phyloP scores from a whole-genome alignment of 2,329 filamentous ascomycete genomes.

The Penicillium sp. region DNA sequence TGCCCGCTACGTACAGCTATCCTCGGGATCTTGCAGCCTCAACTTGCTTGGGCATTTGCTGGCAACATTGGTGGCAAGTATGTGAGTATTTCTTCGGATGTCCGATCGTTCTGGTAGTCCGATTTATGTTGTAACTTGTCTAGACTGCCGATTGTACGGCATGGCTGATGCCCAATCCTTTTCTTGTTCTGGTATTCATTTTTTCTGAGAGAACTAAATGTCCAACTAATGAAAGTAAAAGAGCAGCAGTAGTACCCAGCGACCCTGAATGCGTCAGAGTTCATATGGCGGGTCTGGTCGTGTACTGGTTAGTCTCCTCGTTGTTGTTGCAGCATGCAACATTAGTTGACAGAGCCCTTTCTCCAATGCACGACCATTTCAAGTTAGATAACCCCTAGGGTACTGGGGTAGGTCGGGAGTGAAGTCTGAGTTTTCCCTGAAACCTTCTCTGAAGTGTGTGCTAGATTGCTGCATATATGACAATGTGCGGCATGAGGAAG shows the following conservation, averaged over 20 bases:
- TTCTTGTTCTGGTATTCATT: neutral
- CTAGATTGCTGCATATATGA: constrained; percentile 43
- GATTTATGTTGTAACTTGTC: neutral
- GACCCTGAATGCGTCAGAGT: too few relatives aligned
- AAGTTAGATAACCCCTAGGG: too few relatives aligned
- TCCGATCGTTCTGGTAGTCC: neutral
- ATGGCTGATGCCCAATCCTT: neutral
- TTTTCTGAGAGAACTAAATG: neutral
- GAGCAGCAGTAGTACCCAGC: neutral
- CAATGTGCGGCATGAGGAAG: constrained; percentile 42
- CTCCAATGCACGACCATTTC: too few relatives aligned
- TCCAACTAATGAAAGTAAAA: neutral
- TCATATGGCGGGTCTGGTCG: neutral
- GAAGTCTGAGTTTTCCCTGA: constrained; percentile 32
- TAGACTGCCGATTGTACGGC: neutral
- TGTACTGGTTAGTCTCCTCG: constrained; percentile 21
- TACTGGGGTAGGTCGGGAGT: too few relatives aligned
- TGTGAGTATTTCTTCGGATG: neutral
- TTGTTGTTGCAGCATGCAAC: too few relatives aligned
- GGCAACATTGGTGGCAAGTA: neutral
- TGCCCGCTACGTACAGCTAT: neutral
- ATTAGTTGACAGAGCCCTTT: too few relatives aligned
- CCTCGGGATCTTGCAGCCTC: neutral
- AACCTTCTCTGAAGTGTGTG: constrained; percentile 37
- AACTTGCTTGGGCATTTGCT: neutral